phyloP scores from a whole-genome alignment of 2,329 filamentous ascomycete genomes.

The Trichophyton benhamiae region DNA sequence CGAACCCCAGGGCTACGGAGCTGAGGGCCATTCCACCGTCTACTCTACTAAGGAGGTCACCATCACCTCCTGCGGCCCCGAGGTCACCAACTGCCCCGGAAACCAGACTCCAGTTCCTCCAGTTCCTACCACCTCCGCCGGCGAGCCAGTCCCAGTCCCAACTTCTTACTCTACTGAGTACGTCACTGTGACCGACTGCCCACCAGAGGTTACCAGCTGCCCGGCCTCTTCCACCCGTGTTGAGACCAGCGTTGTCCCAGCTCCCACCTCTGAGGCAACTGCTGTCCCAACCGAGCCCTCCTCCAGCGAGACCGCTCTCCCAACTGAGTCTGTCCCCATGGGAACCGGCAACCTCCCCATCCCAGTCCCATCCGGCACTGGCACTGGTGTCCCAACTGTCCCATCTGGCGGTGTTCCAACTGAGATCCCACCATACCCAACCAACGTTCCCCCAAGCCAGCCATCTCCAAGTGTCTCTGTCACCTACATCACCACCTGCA shows the following conservation, averaged over 20 bases:
- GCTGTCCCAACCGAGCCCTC: not conserved
- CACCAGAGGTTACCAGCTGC: slow-evolving; percentile 36
- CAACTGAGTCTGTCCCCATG: slow-evolving; percentile 10
- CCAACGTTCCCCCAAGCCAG: not conserved
- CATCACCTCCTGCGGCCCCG: slow-evolving; percentile 50
- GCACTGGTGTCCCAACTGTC: slow-evolving; percentile 27
- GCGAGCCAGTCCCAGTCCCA: slow-evolving; percentile 11
- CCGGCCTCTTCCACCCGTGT: slow-evolving; percentile 8
- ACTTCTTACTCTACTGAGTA: slow-evolving; percentile 46
- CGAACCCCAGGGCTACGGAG: slow-evolving; percentile 11
- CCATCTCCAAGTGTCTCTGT: slow-evolving; percentile 11
- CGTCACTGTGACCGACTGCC: slow-evolving; percentile 52
- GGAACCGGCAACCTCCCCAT: not conserved
- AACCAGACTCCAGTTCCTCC: slow-evolving; percentile 10
- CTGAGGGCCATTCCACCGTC: slow-evolving; percentile 31
- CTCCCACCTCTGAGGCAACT: not conserved
- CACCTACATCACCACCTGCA: slow-evolving; percentile 44
- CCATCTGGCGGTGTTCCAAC: not conserved
- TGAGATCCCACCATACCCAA: slow-evolving; percentile 6
- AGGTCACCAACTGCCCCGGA: slow-evolving; percentile 48
- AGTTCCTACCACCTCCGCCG: slow-evolving; percentile 12
- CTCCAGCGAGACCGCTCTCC: not conserved
- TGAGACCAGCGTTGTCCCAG: slow-evolving; percentile 8
- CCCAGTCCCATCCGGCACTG: slow-evolving; percentile 12
- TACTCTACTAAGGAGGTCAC: slow-evolving; percentile 49